Evolutionary conservation across 805 yeast genomes (phyloP).

Genomic region (Myxozyma sirexii): DNA sequence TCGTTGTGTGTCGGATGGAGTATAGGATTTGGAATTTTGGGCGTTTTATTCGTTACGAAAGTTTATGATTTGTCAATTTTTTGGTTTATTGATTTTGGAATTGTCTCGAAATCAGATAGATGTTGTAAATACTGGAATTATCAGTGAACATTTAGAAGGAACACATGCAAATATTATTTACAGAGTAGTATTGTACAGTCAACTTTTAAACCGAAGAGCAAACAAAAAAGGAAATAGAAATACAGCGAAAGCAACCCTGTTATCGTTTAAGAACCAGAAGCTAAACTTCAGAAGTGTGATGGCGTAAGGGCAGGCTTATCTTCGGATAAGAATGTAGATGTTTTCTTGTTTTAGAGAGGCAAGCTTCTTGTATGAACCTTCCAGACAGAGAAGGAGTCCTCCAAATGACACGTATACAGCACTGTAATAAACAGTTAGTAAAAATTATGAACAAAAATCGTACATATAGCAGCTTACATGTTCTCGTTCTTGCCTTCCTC

Average conservation of each 20-base stretch:
- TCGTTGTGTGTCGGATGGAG: too few relatives aligned
- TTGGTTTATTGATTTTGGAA: not conserved
- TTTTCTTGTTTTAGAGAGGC: constrained; percentile 91
- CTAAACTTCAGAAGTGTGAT: not conserved
- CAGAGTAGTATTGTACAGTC: constrained; percentile 4
- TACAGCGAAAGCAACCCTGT: not conserved
- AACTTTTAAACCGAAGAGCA: not conserved
- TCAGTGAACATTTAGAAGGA: too few relatives aligned
- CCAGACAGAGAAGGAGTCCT: constrained; percentile 88
- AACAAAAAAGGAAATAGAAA: not conserved
- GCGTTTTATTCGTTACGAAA: not conserved
- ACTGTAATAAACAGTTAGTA: constrained; percentile 45
- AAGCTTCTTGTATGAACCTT: constrained; percentile 90
- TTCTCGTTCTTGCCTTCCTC: constrained; percentile 74
- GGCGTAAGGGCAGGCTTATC: constrained; percentile 43
- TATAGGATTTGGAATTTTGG: too few relatives aligned
- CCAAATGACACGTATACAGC: constrained; percentile 95
- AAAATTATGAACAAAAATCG: not conserved
- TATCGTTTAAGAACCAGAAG: too few relatives aligned
- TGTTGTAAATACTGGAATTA: not conserved
- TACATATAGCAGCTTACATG: constrained; percentile 42
- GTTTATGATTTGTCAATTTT: too few relatives aligned
- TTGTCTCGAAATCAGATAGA: not conserved
- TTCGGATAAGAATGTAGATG: constrained; percentile 86
- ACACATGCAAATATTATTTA: too few relatives aligned